Evolutionary conservation across 202 grass and related monocot genomes (phyloP).

Genomic region (Hordeum pubiflorum): DNA sequence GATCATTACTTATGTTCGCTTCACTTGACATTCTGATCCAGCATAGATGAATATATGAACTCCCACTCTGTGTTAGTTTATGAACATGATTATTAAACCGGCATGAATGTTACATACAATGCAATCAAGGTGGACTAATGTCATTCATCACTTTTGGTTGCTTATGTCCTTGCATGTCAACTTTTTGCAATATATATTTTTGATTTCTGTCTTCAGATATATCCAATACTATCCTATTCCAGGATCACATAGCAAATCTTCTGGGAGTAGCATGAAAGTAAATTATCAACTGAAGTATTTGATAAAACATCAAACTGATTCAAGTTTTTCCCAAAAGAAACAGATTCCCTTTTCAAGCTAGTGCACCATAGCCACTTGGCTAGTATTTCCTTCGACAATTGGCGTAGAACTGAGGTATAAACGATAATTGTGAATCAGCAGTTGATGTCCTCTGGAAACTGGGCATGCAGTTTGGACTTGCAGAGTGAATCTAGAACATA

Average conservation of each 20-base stretch:
- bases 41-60: constrained; percentile 18
- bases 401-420: background rate
- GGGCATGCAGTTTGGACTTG: background rate
- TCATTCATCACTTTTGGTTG: background rate
- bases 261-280: background rate
- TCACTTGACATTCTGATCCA: constrained; percentile 1
- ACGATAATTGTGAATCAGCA: background rate
- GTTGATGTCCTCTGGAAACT: background rate
- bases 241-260: background rate
- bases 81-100: background rate
- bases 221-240: background rate
- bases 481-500: background rate
- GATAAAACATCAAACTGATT: background rate
- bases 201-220: background rate
- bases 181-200: constrained; percentile 10
- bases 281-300: background rate
- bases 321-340: background rate
- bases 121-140: background rate
- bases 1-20: background rate
- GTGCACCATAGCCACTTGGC: background rate
- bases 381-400: background rate
- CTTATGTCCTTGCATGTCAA: background rate
- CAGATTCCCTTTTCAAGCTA: background rate
- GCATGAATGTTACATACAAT: constrained; percentile 1
- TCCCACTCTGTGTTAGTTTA: constrained; percentile 1